These are phyloP conservation scores for Neurospora sp. DNA, from an alignment of 495 filamentous ascomycete genomes.

Conservation along the genomic window DNA sequence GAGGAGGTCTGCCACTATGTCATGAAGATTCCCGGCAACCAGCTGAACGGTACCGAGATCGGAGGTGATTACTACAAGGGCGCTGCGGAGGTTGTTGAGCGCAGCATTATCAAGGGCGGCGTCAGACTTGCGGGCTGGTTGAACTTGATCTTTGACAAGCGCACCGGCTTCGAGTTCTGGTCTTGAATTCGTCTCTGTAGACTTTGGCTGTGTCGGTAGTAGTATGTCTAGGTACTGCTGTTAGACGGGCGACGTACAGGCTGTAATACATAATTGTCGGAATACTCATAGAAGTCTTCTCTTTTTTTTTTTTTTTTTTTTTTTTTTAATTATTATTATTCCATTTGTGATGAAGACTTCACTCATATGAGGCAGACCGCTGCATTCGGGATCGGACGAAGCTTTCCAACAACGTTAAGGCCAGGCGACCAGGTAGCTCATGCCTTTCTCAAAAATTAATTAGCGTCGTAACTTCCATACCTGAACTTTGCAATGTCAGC, in stretches of 20 bases:
- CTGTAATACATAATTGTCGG: background rate
- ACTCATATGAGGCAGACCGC: background rate
- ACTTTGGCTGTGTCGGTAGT: background rate
- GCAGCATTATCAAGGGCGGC: conserved; percentile 56
- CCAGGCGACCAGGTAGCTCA: background rate
- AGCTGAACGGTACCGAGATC: conserved; percentile 41
- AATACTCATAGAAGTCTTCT: background rate
- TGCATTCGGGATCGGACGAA: background rate
- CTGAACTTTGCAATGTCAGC: background rate
- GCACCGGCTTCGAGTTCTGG: background rate
- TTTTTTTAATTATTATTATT: background rate
- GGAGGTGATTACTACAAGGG: conserved; percentile 41
- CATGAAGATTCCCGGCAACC: conserved; percentile 35
- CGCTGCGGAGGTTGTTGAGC: conserved; percentile 42
- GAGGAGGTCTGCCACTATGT: conserved; percentile 45
- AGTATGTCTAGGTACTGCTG: background rate
- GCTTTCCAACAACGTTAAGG: background rate
- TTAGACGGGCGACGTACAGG: background rate
- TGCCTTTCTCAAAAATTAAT: background rate
- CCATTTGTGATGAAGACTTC: background rate
- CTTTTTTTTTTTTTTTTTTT: background rate
- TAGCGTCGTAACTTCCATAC: background rate
- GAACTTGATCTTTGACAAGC: conserved; percentile 11
- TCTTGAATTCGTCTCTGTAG: background rate
- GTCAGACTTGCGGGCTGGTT: conserved; percentile 31